Percentiles rank a stretch among this genome's conserved stretches.
Evolutionary conservation across 805 yeast genomes (phyloP).

Genomic region (Tetrapisispora phaffii): DNA sequence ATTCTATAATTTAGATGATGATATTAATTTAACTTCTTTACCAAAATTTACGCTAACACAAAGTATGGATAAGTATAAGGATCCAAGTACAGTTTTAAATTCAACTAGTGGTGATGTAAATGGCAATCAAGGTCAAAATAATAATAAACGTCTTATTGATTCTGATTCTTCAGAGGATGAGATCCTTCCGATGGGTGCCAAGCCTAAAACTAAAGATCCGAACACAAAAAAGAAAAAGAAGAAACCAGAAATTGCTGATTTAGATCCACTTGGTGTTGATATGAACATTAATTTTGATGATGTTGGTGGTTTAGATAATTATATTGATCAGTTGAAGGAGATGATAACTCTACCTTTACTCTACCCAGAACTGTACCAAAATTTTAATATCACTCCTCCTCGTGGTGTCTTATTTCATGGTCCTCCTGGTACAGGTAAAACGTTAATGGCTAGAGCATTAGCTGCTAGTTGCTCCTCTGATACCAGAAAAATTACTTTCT

Average conservation of each 20-base stretch:
- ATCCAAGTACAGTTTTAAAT: conserved; percentile 8
- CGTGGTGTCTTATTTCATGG: conserved; percentile 96
- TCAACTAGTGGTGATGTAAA: neutral
- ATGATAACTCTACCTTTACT: conserved; percentile 90
- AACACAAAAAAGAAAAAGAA: conserved; percentile 29
- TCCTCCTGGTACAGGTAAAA: conserved; percentile 98
- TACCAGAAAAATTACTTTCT: conserved; percentile 80
- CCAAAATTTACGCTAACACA: neutral
- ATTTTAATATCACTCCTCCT: conserved; percentile 89
- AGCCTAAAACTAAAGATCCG: conserved; percentile 30
- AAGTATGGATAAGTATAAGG: conserved; percentile 2
- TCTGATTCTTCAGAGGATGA: conserved; percentile 60
- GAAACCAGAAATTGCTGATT: conserved; percentile 64
- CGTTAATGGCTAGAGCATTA: conserved; percentile 92
- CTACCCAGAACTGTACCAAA: conserved; percentile 87
- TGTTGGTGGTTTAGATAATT: conserved; percentile 86
- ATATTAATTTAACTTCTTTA: neutral
- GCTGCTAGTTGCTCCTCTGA: conserved; percentile 91
- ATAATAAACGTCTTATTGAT: conserved; percentile 31
- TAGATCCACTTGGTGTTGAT: conserved; percentile 88
- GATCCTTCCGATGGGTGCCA: conserved; percentile 38
- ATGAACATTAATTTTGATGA: conserved; percentile 75
- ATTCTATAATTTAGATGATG: conserved; percentile 17
- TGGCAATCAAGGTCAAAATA: conserved; percentile 10
- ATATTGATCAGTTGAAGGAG: conserved; percentile 86